These are phyloP conservation scores for Nicotiana undulata DNA, from an alignment of 257 asterid species.

Conservation along the genomic window DNA sequence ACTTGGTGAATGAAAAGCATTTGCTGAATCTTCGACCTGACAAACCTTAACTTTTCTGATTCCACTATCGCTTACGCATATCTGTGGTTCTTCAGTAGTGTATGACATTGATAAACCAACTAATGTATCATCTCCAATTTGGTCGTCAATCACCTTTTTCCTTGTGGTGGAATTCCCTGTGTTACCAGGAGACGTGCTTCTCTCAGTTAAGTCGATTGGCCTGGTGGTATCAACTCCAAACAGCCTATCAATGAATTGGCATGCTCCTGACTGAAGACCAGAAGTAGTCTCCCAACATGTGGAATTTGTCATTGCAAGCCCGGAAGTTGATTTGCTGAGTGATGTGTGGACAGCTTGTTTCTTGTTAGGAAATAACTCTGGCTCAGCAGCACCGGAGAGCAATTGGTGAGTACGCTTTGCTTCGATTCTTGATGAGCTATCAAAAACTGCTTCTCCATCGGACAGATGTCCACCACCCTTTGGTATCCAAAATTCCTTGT, in stretches of 20 bases:
- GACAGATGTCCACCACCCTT: conserved; percentile 50
- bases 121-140: conserved; percentile 44
- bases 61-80: conserved; percentile 47
- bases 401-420: conserved; percentile 62
- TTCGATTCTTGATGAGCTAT: conserved; percentile 50
- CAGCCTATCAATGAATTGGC: conserved; percentile 59
- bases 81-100: conserved; percentile 49
- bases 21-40: conserved; percentile 62
- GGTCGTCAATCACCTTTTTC: conserved; percentile 27
- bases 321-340: conserved; percentile 37
- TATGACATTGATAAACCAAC: conserved; percentile 73
- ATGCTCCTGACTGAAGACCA: conserved; percentile 42
- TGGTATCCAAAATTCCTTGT: conserved; percentile 73
- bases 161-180: conserved; percentile 31
- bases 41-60: conserved; percentile 58
- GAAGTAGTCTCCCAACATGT: conserved; percentile 67
- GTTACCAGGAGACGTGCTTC: conserved; percentile 30
- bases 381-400: conserved; percentile 50
- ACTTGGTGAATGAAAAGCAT: conserved; percentile 28
- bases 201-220: conserved; percentile 26
- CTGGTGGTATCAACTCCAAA: conserved; percentile 47
- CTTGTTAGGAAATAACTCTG: conserved; percentile 60
- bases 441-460: conserved; percentile 52
- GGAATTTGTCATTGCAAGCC: conserved; percentile 27
- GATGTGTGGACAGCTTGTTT: conserved; percentile 57